phyloP scores from a whole-genome alignment of 176 grass and related monocot genomes.

The Phyllostachys edulis region DNA sequence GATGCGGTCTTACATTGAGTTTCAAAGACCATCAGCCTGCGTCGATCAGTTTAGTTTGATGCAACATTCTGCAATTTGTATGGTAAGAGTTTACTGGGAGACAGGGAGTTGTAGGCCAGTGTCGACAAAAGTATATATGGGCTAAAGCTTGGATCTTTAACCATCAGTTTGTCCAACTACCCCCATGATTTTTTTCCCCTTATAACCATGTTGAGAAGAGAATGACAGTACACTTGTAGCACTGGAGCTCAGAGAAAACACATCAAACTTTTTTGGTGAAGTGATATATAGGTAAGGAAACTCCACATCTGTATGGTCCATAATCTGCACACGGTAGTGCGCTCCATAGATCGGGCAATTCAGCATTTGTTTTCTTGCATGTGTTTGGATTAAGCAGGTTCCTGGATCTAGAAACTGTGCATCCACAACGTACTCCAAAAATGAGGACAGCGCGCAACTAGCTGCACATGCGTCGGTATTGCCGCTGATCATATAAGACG shows the following conservation, averaged over 20 bases:
- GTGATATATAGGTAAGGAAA: not conserved
- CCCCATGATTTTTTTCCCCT: not conserved
- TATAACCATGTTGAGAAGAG: not conserved
- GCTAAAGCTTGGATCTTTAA: not conserved
- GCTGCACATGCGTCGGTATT: not conserved
- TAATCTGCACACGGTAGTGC: not conserved
- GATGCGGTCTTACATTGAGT: too few species aligned
- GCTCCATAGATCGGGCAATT: not conserved
- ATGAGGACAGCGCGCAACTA: slow-evolving; percentile 10
- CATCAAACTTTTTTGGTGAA: not conserved
- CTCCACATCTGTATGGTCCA: slow-evolving; percentile 14
- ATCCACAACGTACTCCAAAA: not conserved
- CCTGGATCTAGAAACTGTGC: slow-evolving; percentile 32
- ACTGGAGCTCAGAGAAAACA: not conserved
- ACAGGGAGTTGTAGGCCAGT: not conserved
- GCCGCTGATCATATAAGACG: slow-evolving; percentile 9
- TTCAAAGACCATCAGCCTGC: too few species aligned
- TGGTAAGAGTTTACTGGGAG: not conserved
- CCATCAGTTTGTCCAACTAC: not conserved
- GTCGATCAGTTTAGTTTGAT: not conserved
- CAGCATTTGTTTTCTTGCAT: not conserved
- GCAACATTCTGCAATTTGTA: not conserved
- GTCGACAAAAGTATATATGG: not conserved
- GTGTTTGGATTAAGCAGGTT: not conserved
- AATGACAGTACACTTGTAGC: not conserved